Evolutionary conservation across 768 basidiomycete genomes (phyloP).

Genomic region (Podaxis pistillaris): DNA sequence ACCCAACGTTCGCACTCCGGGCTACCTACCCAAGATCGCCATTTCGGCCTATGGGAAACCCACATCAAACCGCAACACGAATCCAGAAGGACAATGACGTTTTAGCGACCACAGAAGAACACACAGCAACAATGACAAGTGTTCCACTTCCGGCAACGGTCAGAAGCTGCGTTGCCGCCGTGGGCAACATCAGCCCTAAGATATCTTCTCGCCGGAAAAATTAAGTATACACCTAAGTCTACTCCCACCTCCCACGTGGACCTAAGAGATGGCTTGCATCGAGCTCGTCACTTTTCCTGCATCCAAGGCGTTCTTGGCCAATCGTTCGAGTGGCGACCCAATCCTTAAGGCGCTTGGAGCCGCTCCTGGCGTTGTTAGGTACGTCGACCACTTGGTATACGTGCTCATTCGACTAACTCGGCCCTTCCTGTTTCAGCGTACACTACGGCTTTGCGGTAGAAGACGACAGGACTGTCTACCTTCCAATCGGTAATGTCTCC

Average conservation of each 20-base stretch:
- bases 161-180: too few relatives aligned
- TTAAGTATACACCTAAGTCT: not conserved
- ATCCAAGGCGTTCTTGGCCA: not conserved
- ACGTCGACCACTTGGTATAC: not conserved
- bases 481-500: not conserved
- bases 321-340: not conserved
- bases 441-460: not conserved
- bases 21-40: too few relatives aligned
- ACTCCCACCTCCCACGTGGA: not conserved
- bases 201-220: not conserved
- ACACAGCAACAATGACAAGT: too few relatives aligned
- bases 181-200: not conserved
- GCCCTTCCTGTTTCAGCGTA: not conserved
- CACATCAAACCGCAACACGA: too few relatives aligned
- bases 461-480: not conserved
- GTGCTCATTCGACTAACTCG: not conserved
- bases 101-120: too few relatives aligned
- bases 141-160: too few relatives aligned
- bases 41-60: too few relatives aligned
- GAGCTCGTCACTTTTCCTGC: not conserved
- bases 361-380: not conserved
- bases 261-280: not conserved
- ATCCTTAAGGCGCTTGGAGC: not conserved
- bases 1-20: too few relatives aligned
- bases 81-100: too few relatives aligned